Conservation (phyloP, 2,329 filamentous ascomycete genomes). For the Claviceps citrina region DNA sequence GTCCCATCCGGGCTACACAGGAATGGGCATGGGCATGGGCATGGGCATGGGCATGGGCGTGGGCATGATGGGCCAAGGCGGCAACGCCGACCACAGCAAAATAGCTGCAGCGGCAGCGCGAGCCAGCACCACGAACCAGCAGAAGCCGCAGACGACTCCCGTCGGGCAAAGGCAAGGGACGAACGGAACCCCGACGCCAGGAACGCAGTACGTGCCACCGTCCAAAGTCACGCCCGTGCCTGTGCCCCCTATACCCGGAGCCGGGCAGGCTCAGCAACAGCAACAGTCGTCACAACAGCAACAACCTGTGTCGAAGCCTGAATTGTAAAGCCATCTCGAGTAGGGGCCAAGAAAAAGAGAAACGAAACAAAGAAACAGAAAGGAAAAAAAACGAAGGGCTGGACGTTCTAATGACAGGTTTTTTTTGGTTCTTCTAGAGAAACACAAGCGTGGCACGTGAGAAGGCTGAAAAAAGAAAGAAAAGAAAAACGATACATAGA, state of each 20-base stretch:
- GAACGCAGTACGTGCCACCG: constrained; percentile 17
- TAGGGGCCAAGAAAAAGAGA: too few species aligned
- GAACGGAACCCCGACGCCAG: constrained; percentile 24
- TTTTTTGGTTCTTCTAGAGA: too few species aligned
- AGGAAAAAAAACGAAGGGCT: background rate
- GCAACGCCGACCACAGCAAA: constrained; percentile 16
- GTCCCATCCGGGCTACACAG: constrained; percentile 30
- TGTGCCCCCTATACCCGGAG: constrained; percentile 26
- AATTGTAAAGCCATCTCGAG: constrained; percentile 3
- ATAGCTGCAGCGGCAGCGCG: constrained; percentile 18
- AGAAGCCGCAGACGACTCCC: constrained; percentile 24
- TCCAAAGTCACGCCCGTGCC: constrained; percentile 30
- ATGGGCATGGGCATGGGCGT: background rate
- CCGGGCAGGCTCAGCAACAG: constrained; percentile 12
- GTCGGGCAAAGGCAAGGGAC: constrained; percentile 15
- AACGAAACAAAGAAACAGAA: background rate
- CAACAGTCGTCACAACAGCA: constrained; percentile 9
- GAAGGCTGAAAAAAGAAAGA: background rate
- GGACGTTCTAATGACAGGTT: background rate
- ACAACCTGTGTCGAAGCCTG: background rate
- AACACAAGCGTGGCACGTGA: background rate
- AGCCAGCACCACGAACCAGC: constrained; percentile 21
- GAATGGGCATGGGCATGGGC: constrained; percentile 16
- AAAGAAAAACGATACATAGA: background rate
- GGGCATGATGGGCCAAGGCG: constrained; percentile 16